A percentile compares a stretch with the other conserved stretches of the same genome.
Conservation (phyloP, 129 eudicot genomes). For the Dittrichia graveolens region DNA sequence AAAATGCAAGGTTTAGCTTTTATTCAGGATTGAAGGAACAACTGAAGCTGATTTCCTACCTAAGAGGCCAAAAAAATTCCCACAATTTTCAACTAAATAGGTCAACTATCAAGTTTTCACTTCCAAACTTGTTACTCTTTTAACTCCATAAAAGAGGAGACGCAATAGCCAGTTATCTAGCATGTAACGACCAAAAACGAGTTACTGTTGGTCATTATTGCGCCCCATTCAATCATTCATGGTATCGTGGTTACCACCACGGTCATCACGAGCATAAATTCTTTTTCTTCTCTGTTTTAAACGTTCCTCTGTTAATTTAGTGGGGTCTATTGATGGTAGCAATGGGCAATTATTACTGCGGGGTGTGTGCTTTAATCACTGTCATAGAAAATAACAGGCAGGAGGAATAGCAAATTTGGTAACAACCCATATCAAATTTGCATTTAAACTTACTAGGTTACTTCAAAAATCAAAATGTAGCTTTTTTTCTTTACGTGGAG, state of each 20-base stretch:
- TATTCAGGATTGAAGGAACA: not conserved
- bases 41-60: constrained; percentile 13
- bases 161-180: too few species aligned
- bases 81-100: not conserved
- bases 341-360: too few species aligned
- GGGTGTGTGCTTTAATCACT: too few species aligned
- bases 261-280: too few species aligned
- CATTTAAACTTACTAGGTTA: not conserved
- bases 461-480: not conserved
- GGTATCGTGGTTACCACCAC: too few species aligned
- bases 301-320: too few species aligned
- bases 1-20: not conserved
- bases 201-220: too few species aligned
- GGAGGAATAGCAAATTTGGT: not conserved
- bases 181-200: too few species aligned
- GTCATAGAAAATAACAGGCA: not conserved
- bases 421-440: not conserved
- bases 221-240: too few species aligned
- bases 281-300: too few species aligned
- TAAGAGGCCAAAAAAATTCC: not conserved
- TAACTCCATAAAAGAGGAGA: not conserved
- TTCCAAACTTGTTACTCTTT: not conserved
- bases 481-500: not conserved
- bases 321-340: too few species aligned
- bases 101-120: not conserved